Conservation (phyloP, 768 basidiomycete genomes). For the Xerocomellus intermedius region DNA sequence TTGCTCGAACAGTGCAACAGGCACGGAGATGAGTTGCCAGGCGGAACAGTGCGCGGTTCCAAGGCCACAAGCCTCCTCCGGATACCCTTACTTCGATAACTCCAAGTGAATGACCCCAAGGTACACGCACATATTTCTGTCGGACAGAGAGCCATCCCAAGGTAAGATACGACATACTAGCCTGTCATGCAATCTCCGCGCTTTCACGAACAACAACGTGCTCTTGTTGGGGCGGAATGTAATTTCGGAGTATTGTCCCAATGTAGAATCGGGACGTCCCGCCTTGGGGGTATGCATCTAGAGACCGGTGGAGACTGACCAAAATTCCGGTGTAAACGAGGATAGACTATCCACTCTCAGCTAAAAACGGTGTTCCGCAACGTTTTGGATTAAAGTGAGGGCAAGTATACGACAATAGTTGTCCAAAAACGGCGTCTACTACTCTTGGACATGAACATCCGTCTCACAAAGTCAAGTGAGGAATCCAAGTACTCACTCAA, state of each 20-base stretch:
- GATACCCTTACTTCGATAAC: background rate
- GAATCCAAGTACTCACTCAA: constrained; percentile 15
- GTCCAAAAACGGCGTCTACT: constrained; percentile 29
- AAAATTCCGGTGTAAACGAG: background rate
- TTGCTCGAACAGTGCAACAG: background rate
- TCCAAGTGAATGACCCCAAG: background rate
- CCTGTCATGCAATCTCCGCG: background rate
- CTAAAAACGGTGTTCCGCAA: background rate
- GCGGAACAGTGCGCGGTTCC: background rate
- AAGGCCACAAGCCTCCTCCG: background rate
- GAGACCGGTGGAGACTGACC: background rate
- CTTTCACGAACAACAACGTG: background rate
- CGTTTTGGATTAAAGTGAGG: constrained; percentile 20
- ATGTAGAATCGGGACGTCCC: background rate
- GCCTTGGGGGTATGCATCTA: background rate
- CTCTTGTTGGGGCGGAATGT: background rate
- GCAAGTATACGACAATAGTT: constrained; percentile 18
- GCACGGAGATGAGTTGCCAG: background rate
- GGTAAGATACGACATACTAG: background rate
- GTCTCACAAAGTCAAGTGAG: background rate
- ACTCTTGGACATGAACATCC: constrained; percentile 2
- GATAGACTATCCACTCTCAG: background rate
- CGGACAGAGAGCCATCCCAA: background rate
- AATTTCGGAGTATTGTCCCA: background rate
- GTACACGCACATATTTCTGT: background rate